phyloP scores from a whole-genome alignment of 768 basidiomycete species.

The Termitomyces sp. region DNA sequence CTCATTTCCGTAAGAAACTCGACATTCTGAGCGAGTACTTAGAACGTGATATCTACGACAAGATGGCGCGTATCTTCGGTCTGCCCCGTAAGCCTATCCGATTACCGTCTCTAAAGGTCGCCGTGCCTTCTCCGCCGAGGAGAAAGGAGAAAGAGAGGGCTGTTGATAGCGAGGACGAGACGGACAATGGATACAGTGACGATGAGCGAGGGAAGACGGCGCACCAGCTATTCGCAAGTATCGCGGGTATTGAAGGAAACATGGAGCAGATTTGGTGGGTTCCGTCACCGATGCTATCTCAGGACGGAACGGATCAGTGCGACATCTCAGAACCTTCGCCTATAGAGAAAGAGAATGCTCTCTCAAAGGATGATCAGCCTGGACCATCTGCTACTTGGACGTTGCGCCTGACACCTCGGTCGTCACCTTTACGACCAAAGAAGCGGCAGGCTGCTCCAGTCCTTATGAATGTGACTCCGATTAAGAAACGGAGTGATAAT shows the following conservation, averaged over 20 bases:
- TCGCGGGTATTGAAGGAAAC: conserved; percentile 29
- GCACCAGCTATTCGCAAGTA: conserved; percentile 46
- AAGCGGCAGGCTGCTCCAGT: neutral
- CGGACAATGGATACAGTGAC: conserved; percentile 32
- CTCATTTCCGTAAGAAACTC: conserved; percentile 38
- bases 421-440: conserved; percentile 13
- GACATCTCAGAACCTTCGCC: neutral
- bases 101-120: neutral
- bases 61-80: conserved; percentile 30
- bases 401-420: conserved; percentile 16
- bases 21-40: conserved; percentile 41
- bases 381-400: conserved; percentile 9
- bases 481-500: neutral
- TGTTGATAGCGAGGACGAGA: conserved; percentile 28
- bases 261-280: conserved; percentile 28
- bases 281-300: conserved; percentile 5
- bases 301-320: neutral
- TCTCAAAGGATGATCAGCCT: neutral
- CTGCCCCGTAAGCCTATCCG: neutral
- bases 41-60: conserved; percentile 24
- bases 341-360: neutral
- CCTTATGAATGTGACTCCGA: conserved; percentile 4
- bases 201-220: conserved; percentile 55
- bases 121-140: conserved; percentile 1
- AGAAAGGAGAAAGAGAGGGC: conserved; percentile 16